A percentile compares a stretch with the other conserved stretches of the same genome.
phyloP scores from a whole-genome alignment of 2,329 filamentous ascomycete species.

The Epichloe typhina region DNA sequence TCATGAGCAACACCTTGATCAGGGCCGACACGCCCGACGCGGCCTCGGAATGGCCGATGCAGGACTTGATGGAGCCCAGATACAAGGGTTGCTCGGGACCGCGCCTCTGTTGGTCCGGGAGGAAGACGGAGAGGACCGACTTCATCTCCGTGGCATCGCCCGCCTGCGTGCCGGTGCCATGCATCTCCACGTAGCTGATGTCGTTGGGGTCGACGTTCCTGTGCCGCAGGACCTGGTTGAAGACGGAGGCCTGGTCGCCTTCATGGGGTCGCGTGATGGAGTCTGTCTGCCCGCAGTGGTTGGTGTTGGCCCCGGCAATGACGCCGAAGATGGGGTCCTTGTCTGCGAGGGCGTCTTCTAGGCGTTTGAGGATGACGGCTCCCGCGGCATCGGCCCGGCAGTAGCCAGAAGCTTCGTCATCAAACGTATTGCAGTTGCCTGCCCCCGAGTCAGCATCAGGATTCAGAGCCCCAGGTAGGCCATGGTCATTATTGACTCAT shows the following conservation, averaged over 20 bases:
- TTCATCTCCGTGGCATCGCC: constrained; percentile 77
- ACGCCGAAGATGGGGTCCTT: constrained; percentile 67
- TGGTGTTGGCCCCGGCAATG: constrained; percentile 62
- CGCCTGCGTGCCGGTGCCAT: constrained; percentile 82
- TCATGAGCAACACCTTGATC: constrained; percentile 52
- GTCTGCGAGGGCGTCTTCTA: constrained; percentile 65
- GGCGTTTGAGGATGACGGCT: constrained; percentile 63
- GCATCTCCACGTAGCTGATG: constrained; percentile 79
- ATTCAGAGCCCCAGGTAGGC: too few species aligned
- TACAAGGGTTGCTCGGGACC: constrained; percentile 39
- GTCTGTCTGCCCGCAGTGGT: constrained; percentile 68
- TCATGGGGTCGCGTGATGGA: constrained; percentile 78
- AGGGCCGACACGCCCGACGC: constrained; percentile 50
- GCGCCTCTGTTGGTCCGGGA: constrained; percentile 29
- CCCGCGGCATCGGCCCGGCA: constrained; percentile 68
- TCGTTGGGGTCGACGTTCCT: constrained; percentile 64
- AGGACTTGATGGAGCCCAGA: constrained; percentile 51
- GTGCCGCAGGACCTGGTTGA: constrained; percentile 53
- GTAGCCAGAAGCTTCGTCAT: constrained; percentile 54
- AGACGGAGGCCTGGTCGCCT: constrained; percentile 58
- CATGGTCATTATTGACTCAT: too few species aligned
- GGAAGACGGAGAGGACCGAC: constrained; percentile 51
- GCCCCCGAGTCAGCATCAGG: too few species aligned
- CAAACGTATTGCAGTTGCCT: constrained; percentile 1
- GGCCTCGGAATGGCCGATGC: constrained; percentile 49